Evolutionary conservation across 208 protist genomes (phyloP).

Genomic region (Crithidia mellificae): DNA sequence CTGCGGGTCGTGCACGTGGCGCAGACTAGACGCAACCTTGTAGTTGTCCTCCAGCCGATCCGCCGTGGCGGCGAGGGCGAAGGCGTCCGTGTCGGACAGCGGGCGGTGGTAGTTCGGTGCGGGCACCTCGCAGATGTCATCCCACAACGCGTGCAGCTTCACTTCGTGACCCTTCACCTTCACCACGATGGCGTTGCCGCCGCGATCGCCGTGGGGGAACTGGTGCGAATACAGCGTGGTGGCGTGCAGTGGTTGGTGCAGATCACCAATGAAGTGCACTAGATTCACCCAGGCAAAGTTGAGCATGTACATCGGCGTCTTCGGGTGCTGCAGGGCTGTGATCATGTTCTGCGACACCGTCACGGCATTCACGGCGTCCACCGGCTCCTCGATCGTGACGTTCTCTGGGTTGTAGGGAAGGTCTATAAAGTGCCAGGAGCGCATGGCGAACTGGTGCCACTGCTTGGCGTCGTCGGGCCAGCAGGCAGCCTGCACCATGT

Average conservation of each 20-base stretch:
- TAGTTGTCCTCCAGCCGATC: conserved; percentile 68
- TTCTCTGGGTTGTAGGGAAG: conserved; percentile 63
- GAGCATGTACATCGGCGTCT: conserved; percentile 47
- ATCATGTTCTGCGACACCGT: conserved; percentile 28
- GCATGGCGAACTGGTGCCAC: conserved; percentile 64
- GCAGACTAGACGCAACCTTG: conserved; percentile 36
- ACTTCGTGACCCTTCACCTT: conserved; percentile 21
- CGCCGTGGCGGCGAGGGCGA: conserved; percentile 38
- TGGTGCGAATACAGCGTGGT: conserved; percentile 38
- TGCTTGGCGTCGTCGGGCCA: conserved; percentile 83
- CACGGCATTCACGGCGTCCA: conserved; percentile 26
- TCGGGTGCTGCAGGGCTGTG: conserved; percentile 1
- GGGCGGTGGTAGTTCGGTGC: conserved; percentile 42
- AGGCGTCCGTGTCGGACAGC: conserved; percentile 39
- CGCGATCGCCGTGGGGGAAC: conserved; percentile 67
- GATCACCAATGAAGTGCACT: conserved; percentile 83
- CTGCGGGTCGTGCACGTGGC: conserved; percentile 19
- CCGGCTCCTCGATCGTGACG: conserved; percentile 31
- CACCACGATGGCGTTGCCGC: conserved; percentile 70
- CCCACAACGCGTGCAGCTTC: conserved; percentile 84
- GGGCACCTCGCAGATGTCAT: conserved; percentile 60
- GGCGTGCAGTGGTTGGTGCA: conserved; percentile 86
- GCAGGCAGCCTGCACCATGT: conserved; percentile 75
- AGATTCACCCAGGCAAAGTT: conserved; percentile 77
- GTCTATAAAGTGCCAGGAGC: conserved; percentile 78